These are phyloP conservation scores for Babjeviella inositovora DNA, from an alignment of 805 yeast genomes.

Conservation along the genomic window DNA sequence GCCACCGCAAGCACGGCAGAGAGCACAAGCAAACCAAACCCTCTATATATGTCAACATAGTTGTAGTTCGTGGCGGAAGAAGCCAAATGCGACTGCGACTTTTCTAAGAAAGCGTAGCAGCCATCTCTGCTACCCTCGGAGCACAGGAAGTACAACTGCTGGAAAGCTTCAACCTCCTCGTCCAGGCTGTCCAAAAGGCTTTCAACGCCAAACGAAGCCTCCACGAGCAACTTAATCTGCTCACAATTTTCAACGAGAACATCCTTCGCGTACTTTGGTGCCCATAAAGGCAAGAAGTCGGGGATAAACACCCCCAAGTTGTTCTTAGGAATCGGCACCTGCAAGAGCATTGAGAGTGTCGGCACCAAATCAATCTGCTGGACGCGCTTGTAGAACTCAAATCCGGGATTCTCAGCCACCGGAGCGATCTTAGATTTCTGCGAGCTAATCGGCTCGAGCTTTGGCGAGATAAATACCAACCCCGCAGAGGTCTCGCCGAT, in stretches of 20 bases:
- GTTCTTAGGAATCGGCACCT: slow-evolving; percentile 56
- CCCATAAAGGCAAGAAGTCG: slow-evolving; percentile 38
- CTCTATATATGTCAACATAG: slow-evolving; percentile 26
- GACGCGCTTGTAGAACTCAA: slow-evolving; percentile 30
- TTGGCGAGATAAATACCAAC: slow-evolving; percentile 49
- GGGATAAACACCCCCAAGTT: slow-evolving; percentile 58
- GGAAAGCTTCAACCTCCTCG: slow-evolving; percentile 2
- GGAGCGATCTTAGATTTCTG: slow-evolving; percentile 17
- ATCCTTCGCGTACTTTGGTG: slow-evolving; percentile 11
- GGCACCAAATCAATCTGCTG: slow-evolving; percentile 68
- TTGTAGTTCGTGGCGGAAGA: slow-evolving; percentile 62
- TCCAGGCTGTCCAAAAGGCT: slow-evolving; percentile 1
- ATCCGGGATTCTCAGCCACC: slow-evolving; percentile 20
- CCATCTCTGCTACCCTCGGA: slow-evolving; percentile 5
- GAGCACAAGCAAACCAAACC: slow-evolving; percentile 14
- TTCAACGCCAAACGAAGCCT: slow-evolving; percentile 15
- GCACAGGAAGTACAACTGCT: slow-evolving; percentile 5
- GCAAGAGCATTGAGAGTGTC: slow-evolving; percentile 41
- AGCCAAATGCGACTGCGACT: slow-evolving; percentile 33
- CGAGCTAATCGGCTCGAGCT: slow-evolving; percentile 17
- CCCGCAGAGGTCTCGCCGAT: slow-evolving; percentile 87
- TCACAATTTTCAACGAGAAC: slow-evolving; percentile 37
- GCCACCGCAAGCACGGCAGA: slow-evolving; percentile 12
- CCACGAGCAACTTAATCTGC: slow-evolving; percentile 34
- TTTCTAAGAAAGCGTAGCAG: slow-evolving; percentile 18